Base-by-base conservation (phyloP, 352 stramenopile species). In the Blastocystis sp. region DNA sequence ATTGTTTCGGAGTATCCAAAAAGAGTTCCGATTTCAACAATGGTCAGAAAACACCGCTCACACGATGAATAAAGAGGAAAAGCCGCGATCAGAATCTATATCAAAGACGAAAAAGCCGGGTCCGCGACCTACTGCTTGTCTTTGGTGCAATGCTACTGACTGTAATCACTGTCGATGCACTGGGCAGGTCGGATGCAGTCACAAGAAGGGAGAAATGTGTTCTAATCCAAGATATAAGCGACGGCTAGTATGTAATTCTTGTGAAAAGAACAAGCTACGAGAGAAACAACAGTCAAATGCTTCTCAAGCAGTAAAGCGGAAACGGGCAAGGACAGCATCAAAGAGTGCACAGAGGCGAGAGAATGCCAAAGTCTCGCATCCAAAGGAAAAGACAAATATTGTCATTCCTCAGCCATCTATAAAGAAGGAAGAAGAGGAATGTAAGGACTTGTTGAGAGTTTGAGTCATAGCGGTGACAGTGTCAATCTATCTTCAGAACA, bases 151-250 rank as follows among this genome's bases (percentile, higher is more conserved):
- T 16, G 37, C 42, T 37, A 83, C 71, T 2, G 71, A 83, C 27
- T 83, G 71, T 63, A 83, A 27, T 19, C 71, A 83, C 49, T 83
- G 71, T 51, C 49, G 71, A 2, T 83, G 71, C 32, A 67, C 21
- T 21, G 71, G 71, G 35, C 71, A 83, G 27, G 66, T 29, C 16
- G 71, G 71, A 43, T 83, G 71, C 35, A 66, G 66, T 32, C 71
- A 83, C 71, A 61, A 63, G 14, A 83, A 83, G 43, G 71, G 71
- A 9, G 71, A 83, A 46, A 83, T 83, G 71, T 83, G 71, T 39
- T 49, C 43, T n/a, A 83, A 83, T 42, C n/a, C 71, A 24, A 63
- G 71, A 66, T 83, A 83, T 27, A 83, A 83, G 51, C 71, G 71
- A 27, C 19, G 71, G n/a, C 29, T 83, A 9, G 71, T 83, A 32